Evolutionary conservation across 805 yeast genomes (phyloP), one percentile per base, ranked within the genome.

Genomic region (Cyberlindnera euphorbiae): DNA sequence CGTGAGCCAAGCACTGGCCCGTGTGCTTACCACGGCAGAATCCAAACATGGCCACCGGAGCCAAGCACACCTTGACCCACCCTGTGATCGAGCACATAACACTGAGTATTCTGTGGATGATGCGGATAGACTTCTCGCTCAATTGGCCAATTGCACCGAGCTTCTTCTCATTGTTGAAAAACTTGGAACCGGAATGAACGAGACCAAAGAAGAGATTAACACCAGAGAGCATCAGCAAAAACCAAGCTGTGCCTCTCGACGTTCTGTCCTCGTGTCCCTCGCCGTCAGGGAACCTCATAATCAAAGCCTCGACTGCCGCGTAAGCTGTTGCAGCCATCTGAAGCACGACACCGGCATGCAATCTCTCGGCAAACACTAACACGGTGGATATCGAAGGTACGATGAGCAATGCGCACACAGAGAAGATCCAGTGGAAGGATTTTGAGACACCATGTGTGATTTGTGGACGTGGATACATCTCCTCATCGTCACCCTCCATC

Each of bases 1-100:
- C 97, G 58, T 90, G 97, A 0, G 97, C 97, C 27, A 88, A 74
- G 59, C 97, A 90, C 61, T 90, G 97, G 17, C 97, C 97, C 0
- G 94, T 79, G 51, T 85, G 93, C 24, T 59, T 68, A 5, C 73
- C 83, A 49, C 86, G 78, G 61, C 97, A 90, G 59, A 88, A 90
- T 2, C 96, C 96, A 45, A 86, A 75, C 44, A 88, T 55, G 1
- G 95, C 82, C 30, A 85, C 80, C 6, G 90, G 86, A 0, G 95
- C 90, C 63, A 90, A 62, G 34, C 88, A 78, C 22, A 75, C 72
- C 45, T 85, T 78, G 8, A 88, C 80, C 83, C 94, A 86, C 8
- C 94, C 93, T 7, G 76, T 66, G 10, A 79, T 38, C 0, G 69
- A 72, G 4, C 64, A 50, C 14, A 73, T 19, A 8, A 75, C 56